phyloP scores from a whole-genome alignment of 2,329 filamentous ascomycete species.

The Microcyclosporella mali region DNA sequence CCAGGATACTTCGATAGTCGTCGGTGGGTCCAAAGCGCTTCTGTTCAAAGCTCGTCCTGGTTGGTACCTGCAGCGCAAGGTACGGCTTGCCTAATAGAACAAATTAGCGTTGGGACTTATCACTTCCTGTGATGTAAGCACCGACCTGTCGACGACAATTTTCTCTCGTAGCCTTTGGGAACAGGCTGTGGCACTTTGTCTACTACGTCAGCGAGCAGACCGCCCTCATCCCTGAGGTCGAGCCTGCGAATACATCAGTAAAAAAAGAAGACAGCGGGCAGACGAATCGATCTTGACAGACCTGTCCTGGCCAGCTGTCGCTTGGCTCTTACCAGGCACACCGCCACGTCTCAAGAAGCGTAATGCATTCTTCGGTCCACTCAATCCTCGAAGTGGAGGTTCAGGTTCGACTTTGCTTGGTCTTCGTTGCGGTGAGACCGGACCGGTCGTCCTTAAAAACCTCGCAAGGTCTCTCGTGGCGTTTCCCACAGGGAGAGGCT shows the following conservation, averaged over 20 bases:
- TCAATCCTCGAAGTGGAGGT: conserved; percentile 20
- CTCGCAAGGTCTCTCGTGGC: conserved; percentile 33
- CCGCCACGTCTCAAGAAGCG: conserved; percentile 24
- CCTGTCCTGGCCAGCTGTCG: conserved; percentile 22
- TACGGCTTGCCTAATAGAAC: conserved; percentile 23
- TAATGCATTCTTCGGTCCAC: conserved; percentile 28
- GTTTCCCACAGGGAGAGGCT: conserved; percentile 23
- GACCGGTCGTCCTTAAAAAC: conserved; percentile 36
- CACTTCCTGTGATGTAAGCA: not conserved
- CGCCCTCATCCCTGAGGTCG: conserved; percentile 25
- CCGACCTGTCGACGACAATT: conserved; percentile 31
- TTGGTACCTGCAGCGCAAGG: conserved; percentile 19
- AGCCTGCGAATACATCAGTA: conserved; percentile 12
- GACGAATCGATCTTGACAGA: conserved; percentile 4
- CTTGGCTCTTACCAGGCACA: conserved; percentile 8
- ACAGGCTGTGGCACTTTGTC: conserved; percentile 8
- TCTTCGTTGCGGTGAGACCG: conserved; percentile 25
- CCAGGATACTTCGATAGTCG: conserved; percentile 5
- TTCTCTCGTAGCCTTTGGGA: conserved; percentile 28
- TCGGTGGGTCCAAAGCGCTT: not conserved
- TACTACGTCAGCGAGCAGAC: conserved; percentile 17
- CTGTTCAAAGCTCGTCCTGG: conserved; percentile 4
- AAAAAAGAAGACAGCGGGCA: conserved; percentile 3
- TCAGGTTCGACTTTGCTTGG: conserved; percentile 26
- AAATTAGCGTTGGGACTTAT: conserved; percentile 8